phyloP scores from a whole-genome alignment of 352 stramenopile species.

The Plasmopara muralis region DNA sequence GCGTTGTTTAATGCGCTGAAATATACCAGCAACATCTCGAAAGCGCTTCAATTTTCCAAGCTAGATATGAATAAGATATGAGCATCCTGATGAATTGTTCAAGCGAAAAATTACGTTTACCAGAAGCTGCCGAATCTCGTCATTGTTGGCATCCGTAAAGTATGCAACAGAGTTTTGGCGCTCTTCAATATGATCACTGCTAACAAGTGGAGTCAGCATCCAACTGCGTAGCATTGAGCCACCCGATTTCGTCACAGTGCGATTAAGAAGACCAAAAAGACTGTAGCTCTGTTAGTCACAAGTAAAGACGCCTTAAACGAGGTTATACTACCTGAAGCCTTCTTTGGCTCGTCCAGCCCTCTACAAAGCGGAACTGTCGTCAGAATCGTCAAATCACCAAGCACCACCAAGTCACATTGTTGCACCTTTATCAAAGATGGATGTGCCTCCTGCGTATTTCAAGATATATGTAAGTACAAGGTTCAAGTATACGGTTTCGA shows the following conservation, averaged over 20 bases:
- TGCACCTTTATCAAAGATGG: conserved; percentile 69
- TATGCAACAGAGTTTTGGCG: conserved; percentile 54
- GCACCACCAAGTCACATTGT: neutral
- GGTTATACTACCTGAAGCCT: conserved; percentile 58
- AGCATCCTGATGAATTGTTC: neutral
- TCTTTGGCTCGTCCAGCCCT: conserved; percentile 70
- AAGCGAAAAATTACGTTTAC: conserved; percentile 21
- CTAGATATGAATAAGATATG: conserved; percentile 23
- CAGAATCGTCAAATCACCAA: neutral
- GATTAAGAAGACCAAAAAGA: conserved; percentile 74
- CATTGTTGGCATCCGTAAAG: conserved; percentile 41
- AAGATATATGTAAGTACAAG: conserved; percentile 6
- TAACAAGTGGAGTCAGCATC: conserved; percentile 71
- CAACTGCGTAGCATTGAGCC: conserved; percentile 54
- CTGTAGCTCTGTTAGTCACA: conserved; percentile 18
- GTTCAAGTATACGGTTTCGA: neutral
- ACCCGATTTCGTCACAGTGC: conserved; percentile 66
- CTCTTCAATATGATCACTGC: conserved; percentile 38
- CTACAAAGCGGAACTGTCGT: conserved; percentile 16
- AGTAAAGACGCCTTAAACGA: neutral
- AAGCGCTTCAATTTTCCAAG: conserved; percentile 53
- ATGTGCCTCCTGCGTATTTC: conserved; percentile 53
- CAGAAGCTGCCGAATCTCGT: conserved; percentile 52
- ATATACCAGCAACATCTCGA: conserved; percentile 55
- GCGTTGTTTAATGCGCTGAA: conserved; percentile 55